Conservation (phyloP, 1,284 basidiomycete genomes). For the Tilletia caries region DNA sequence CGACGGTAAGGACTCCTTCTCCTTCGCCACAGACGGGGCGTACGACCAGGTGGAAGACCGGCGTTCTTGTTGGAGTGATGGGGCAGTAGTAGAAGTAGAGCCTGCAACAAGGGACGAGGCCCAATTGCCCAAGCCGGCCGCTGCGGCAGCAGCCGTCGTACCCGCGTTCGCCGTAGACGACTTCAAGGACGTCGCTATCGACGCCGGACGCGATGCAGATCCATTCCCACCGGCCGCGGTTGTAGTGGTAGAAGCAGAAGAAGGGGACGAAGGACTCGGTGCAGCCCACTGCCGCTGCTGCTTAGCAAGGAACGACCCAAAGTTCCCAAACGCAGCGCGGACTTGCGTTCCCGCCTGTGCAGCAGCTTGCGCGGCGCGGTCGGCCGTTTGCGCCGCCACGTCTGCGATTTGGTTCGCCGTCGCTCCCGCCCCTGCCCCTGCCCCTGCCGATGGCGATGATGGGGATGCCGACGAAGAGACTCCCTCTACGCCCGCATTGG, state of each 20-base stretch:
- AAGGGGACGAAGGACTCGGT: too few species aligned
- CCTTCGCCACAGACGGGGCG: too few species aligned
- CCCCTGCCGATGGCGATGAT: background rate
- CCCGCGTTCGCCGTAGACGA: too few species aligned
- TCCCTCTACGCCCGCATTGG: background rate
- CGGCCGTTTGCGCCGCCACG: background rate
- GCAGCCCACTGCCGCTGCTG: conserved; percentile 16
- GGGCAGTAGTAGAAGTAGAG: background rate
- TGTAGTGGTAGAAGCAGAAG: background rate
- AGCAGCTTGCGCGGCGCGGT: conserved; percentile 25
- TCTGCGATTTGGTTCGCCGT: background rate
- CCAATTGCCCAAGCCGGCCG: too few species aligned
- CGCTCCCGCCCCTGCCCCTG: too few species aligned
- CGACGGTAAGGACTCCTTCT: background rate
- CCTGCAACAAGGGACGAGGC: too few species aligned
- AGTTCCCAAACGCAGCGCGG: conserved; percentile 40
- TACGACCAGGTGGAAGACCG: background rate
- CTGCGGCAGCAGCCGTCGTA: too few species aligned
- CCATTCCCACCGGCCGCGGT: background rate
- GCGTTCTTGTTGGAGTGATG: too few species aligned
- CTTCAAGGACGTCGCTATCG: too few species aligned
- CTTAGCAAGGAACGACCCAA: conserved; percentile 43
- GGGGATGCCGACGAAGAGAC: background rate
- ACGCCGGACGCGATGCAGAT: background rate
- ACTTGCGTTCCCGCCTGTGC: conserved; percentile 43